phyloP scores from a whole-genome alignment of 768 basidiomycete species.

The Russula olivacea region DNA sequence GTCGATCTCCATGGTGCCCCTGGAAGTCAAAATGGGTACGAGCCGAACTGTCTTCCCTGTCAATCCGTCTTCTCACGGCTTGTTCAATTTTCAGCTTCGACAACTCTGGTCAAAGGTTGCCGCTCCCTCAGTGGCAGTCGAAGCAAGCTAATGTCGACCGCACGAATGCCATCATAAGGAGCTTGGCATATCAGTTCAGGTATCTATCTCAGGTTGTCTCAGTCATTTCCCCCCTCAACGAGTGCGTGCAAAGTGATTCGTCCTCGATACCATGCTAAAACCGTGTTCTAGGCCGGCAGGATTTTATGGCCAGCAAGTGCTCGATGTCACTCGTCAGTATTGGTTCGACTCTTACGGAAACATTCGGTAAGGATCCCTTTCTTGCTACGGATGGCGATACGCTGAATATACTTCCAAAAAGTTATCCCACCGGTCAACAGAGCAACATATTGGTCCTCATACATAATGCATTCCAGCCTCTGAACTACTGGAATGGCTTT shows the following conservation, averaged over 20 bases:
- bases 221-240: constrained; percentile 71
- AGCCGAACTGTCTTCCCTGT: constrained; percentile 1
- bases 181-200: constrained; percentile 54
- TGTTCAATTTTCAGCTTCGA: constrained; percentile 51
- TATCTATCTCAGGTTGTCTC: constrained; percentile 50
- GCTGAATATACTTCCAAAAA: constrained; percentile 18
- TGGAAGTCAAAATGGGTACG: constrained; percentile 78
- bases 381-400: constrained; percentile 14
- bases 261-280: background rate
- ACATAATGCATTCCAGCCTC: constrained; percentile 74
- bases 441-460: constrained; percentile 60
- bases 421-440: constrained; percentile 32
- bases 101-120: constrained; percentile 66
- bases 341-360: constrained; percentile 72
- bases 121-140: constrained; percentile 65
- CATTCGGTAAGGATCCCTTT: constrained; percentile 45
- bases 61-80: background rate
- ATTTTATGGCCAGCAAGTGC: constrained; percentile 46
- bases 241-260: constrained; percentile 39
- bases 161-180: constrained; percentile 59
- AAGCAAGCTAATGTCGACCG: constrained; percentile 60
- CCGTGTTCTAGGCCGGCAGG: constrained; percentile 58
- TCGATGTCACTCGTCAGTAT: constrained; percentile 51
- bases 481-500: constrained; percentile 64
- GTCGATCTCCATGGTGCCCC: constrained; percentile 69